Conservation (phyloP, 208 protist genomes). For the Leishmania lainsoni region DNA sequence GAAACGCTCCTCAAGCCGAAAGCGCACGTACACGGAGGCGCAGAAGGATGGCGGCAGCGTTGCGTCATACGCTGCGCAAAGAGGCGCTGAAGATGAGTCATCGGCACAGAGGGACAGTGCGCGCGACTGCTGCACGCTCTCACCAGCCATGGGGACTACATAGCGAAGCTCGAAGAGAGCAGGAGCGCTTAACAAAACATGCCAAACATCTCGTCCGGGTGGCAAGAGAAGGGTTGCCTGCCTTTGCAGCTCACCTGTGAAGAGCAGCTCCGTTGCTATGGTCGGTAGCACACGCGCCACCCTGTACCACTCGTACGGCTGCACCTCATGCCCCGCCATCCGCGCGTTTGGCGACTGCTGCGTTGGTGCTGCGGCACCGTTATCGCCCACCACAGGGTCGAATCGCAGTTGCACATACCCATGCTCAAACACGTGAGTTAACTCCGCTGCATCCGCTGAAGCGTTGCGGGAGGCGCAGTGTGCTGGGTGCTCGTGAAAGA, state of each 20-base stretch:
- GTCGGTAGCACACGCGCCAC: slow-evolving; percentile 70
- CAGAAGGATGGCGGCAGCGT: neutral
- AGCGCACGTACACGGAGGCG: slow-evolving; percentile 40
- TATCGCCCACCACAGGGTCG: neutral
- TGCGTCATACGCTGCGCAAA: neutral
- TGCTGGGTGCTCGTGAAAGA: slow-evolving; percentile 18
- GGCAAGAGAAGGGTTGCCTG: slow-evolving; percentile 52
- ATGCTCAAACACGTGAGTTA: slow-evolving; percentile 11
- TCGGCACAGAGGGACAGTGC: neutral
- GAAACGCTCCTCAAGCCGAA: slow-evolving; percentile 43
- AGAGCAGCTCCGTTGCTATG: slow-evolving; percentile 30
- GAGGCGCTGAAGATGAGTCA: neutral
- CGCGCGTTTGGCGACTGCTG: slow-evolving; percentile 5
- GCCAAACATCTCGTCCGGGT: slow-evolving; percentile 50
- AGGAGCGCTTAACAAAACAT: slow-evolving; percentile 76
- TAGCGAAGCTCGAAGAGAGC: slow-evolving; percentile 34
- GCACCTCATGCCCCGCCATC: slow-evolving; percentile 46
- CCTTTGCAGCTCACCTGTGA: slow-evolving; percentile 41
- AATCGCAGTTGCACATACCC: slow-evolving; percentile 25
- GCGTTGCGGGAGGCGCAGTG: slow-evolving; percentile 6
- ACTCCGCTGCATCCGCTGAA: too few species aligned
- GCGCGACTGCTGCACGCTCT: neutral
- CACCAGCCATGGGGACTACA: neutral
- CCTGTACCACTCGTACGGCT: slow-evolving; percentile 81
- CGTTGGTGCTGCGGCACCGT: too few species aligned